phyloP scores from a whole-genome alignment of 179 eudicot genomes.

The Actinidia polygama region DNA sequence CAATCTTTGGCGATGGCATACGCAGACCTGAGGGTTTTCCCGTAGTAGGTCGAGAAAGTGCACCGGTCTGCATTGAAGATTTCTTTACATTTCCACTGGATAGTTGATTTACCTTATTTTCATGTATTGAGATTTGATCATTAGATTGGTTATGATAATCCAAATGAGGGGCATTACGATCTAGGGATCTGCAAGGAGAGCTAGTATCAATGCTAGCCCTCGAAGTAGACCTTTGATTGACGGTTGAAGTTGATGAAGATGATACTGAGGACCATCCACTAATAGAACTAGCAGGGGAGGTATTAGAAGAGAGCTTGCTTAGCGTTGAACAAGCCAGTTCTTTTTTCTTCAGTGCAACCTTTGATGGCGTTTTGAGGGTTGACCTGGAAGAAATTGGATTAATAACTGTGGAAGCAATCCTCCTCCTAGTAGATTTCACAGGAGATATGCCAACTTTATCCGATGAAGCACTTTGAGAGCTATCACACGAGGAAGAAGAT shows the following conservation, averaged over 20 bases:
- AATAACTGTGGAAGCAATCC: constrained; percentile 32
- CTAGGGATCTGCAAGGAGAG: constrained; percentile 39
- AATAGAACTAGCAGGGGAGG: constrained; percentile 80
- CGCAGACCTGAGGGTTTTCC: constrained; percentile 89
- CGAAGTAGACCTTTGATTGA: constrained; percentile 41
- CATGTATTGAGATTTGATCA: constrained; percentile 29
- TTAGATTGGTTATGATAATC: constrained; percentile 30
- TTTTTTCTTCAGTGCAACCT: constrained; percentile 48
- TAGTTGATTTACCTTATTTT: constrained; percentile 27
- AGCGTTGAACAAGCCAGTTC: constrained; percentile 37
- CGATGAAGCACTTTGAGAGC: constrained; percentile 48
- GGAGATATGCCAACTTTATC: constrained; percentile 37
- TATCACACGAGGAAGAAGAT: constrained; percentile 48
- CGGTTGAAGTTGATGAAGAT: constrained; percentile 60
- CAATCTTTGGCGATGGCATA: constrained; percentile 91
- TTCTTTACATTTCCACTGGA: constrained; percentile 30
- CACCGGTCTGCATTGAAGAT: constrained; percentile 30
- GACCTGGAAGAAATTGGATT: constrained; percentile 43
- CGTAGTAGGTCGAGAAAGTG: constrained; percentile 39
- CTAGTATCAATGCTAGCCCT: constrained; percentile 42
- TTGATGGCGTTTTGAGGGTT: constrained; percentile 49
- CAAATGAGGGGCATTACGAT: constrained; percentile 30
- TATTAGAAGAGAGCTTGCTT: constrained; percentile 45
- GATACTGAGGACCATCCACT: constrained; percentile 83
- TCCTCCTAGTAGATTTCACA: constrained; percentile 38